phyloP scores from a whole-genome alignment of 257 asterid genomes.

The Nicotiana tabacum region DNA sequence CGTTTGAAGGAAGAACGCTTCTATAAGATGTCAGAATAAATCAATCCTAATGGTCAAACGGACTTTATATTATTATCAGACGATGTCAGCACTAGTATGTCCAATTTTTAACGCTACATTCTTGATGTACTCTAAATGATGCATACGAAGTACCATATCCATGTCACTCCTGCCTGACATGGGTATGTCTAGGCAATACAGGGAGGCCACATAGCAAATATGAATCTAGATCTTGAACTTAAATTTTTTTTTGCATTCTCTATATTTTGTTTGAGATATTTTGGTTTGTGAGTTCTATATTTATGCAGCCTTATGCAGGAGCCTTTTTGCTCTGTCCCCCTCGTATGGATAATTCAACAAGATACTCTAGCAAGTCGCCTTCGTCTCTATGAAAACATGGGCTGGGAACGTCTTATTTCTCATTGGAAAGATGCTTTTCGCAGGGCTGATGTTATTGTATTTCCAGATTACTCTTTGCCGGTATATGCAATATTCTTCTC shows the following conservation, averaged over 20 bases:
- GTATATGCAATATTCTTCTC: slow-evolving; percentile 37
- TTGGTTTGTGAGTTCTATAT: slow-evolving; percentile 75
- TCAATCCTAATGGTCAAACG: neutral
- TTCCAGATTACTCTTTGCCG: slow-evolving; percentile 85
- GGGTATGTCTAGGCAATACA: neutral
- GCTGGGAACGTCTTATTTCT: slow-evolving; percentile 73
- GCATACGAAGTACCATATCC: neutral
- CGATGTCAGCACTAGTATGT: neutral
- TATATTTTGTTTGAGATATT: slow-evolving; percentile 28
- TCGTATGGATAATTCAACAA: slow-evolving; percentile 91
- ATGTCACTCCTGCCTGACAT: neutral
- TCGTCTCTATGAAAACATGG: slow-evolving; percentile 49
- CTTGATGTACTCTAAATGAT: neutral
- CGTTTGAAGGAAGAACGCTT: neutral
- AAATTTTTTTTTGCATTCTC: neutral
- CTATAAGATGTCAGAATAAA: neutral
- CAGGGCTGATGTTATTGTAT: slow-evolving; percentile 85
- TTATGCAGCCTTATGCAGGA: slow-evolving; percentile 99
- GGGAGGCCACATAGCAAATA: neutral
- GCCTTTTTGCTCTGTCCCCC: slow-evolving; percentile 98
- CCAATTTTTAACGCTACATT: neutral
- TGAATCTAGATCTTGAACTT: neutral
- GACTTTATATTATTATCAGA: neutral
- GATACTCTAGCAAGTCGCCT: slow-evolving; percentile 84
- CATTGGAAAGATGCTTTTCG: slow-evolving; percentile 66